Evolutionary conservation across 2,329 filamentous ascomycete genomes (phyloP).

Genomic region (Xylariaceae sp.): DNA sequence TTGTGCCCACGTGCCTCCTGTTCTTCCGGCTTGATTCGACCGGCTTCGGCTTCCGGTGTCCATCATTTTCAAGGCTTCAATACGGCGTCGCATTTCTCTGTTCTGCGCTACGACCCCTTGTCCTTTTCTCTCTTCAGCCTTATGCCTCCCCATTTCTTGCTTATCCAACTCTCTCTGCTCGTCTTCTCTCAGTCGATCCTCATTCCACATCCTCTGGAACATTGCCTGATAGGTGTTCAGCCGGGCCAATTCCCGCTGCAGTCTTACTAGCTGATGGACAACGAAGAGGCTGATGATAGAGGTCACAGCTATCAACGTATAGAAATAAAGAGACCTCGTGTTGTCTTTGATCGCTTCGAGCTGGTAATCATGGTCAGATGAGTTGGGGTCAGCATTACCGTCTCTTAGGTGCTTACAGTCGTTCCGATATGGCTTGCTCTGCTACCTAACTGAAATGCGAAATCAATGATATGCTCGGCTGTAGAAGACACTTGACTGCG

Average conservation of each 20-base stretch:
- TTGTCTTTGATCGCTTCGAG: constrained; percentile 15
- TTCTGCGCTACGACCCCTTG: background rate
- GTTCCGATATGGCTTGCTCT: too few species aligned
- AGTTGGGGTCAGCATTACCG: too few species aligned
- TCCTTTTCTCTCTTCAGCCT: background rate
- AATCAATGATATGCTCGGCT: too few species aligned
- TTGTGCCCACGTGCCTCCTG: background rate
- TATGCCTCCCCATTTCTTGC: background rate
- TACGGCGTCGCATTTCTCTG: background rate
- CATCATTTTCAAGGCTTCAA: background rate
- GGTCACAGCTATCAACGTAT: constrained; percentile 14
- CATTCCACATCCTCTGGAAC: constrained; percentile 19
- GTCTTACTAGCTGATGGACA: constrained; percentile 9
- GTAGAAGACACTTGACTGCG: too few species aligned
- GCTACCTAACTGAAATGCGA: too few species aligned
- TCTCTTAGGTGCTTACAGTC: too few species aligned
- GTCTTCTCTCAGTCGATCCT: constrained; percentile 12
- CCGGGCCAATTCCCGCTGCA: constrained; percentile 12
- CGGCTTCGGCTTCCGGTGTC: background rate
- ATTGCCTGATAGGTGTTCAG: constrained; percentile 14
- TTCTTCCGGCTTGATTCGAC: background rate
- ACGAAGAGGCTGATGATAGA: constrained; percentile 18
- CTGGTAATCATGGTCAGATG: constrained; percentile 1
- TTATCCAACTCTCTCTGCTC: constrained; percentile 3
- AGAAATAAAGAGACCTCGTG: constrained; percentile 17